A percentile compares a stretch with the other conserved stretches of the same genome.
Evolutionary conservation across 208 protist species (phyloP).

Genomic region (Leishmania aethiopica): DNA sequence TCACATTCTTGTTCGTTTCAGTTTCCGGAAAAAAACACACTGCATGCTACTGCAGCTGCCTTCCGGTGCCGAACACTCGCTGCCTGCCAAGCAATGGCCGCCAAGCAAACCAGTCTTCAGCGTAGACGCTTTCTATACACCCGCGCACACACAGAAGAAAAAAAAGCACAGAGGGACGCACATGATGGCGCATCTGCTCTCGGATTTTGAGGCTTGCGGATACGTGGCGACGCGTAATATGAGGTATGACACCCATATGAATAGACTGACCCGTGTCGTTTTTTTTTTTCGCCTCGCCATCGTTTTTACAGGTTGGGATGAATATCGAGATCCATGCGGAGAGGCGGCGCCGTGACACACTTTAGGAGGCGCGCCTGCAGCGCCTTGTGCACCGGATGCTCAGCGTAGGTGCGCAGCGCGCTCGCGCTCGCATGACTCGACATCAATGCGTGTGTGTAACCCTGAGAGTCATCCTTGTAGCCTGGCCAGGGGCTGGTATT

Average conservation of each 20-base stretch:
- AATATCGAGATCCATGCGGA: constrained; percentile 65
- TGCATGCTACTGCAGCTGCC: background rate
- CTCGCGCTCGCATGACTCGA: constrained; percentile 58
- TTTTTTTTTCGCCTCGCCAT: background rate
- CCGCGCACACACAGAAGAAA: background rate
- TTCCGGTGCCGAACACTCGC: background rate
- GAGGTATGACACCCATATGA: background rate
- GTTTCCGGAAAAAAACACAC: background rate
- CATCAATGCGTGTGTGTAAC: constrained; percentile 70
- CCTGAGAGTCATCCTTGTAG: constrained; percentile 58
- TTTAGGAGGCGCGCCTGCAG: constrained; percentile 50
- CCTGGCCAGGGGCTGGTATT: constrained; percentile 48
- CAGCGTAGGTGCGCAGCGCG: constrained; percentile 54
- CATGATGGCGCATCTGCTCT: background rate
- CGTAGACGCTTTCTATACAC: background rate
- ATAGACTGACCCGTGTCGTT: too few relatives aligned
- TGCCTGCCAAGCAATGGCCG: background rate
- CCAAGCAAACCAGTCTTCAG: background rate
- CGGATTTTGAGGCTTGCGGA: background rate
- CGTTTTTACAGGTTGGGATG: constrained; percentile 22
- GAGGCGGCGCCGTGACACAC: constrained; percentile 40
- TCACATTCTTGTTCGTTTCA: background rate
- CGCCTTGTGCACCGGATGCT: constrained; percentile 57
- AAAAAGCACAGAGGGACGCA: background rate
- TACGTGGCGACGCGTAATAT: background rate